Conservation (phyloP, 306 rosid species). For the Rosa persica region DNA sequence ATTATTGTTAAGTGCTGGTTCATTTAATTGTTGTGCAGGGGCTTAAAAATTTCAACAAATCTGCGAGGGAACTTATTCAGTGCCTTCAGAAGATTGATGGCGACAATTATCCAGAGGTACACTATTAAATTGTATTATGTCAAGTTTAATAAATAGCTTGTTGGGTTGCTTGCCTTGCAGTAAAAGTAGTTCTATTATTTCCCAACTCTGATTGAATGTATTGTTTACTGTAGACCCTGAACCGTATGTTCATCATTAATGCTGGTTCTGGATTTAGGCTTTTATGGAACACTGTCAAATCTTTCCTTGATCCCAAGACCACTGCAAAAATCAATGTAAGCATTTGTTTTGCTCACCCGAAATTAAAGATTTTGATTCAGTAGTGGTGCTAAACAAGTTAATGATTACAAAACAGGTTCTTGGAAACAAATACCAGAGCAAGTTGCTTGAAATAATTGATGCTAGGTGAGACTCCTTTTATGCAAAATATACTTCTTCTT, state of each 20-base stretch:
- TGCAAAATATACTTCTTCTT: background rate
- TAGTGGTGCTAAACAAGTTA: slow-evolving; percentile 26
- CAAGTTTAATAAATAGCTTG: background rate
- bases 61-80: slow-evolving; percentile 86
- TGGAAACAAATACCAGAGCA: slow-evolving; percentile 93
- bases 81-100: slow-evolving; percentile 92
- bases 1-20: background rate
- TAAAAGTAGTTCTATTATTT: background rate
- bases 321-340: slow-evolving; percentile 80
- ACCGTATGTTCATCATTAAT: slow-evolving; percentile 95
- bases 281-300: slow-evolving; percentile 84
- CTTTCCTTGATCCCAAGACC: slow-evolving; percentile 94
- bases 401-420: slow-evolving; percentile 60
- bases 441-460: slow-evolving; percentile 89
- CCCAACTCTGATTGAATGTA: slow-evolving; percentile 16
- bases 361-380: slow-evolving; percentile 16
- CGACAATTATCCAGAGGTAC: slow-evolving; percentile 94
- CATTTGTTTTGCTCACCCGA: background rate
- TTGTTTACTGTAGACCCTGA: slow-evolving; percentile 48
- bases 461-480: slow-evolving; percentile 47
- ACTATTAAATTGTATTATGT: slow-evolving; percentile 8
- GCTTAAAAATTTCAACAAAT: slow-evolving; percentile 71
- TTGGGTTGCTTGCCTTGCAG: slow-evolving; percentile 5
- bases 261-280: slow-evolving; percentile 97
- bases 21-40: slow-evolving; percentile 46